Percentiles rank a stretch among this genome's conserved stretches.
Evolutionary conservation across 257 asterid genomes (phyloP).

Genomic region (Nicotiana sylvestris): DNA sequence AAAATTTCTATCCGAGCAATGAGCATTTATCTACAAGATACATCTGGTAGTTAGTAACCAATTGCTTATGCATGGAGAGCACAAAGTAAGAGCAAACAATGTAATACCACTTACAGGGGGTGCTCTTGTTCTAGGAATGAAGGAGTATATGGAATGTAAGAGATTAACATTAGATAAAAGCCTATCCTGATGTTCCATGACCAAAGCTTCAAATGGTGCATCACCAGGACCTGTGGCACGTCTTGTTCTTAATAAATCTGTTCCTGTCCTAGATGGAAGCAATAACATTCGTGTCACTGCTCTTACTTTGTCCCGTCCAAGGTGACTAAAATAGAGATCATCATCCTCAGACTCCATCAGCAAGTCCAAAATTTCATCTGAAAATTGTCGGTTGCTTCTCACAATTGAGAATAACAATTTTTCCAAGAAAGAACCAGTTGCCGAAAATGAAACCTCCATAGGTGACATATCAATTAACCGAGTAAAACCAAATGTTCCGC

Average conservation of each 20-base stretch:
- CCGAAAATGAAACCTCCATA: conserved; percentile 66
- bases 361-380: conserved; percentile 53
- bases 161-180: conserved; percentile 60
- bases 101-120: conserved; percentile 69
- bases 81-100: not conserved
- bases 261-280: conserved; percentile 57
- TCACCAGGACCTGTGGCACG: conserved; percentile 64
- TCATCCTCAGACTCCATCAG: conserved; percentile 54
- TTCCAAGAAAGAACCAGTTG: conserved; percentile 71
- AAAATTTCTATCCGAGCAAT: conserved; percentile 86
- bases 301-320: conserved; percentile 68
- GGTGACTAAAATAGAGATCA: conserved; percentile 34
- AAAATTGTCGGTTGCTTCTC: conserved; percentile 51
- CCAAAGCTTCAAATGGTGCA: conserved; percentile 83
- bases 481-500: conserved; percentile 78
- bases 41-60: not conserved
- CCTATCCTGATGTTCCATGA: conserved; percentile 71
- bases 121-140: conserved; percentile 90
- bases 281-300: conserved; percentile 87
- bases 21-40: conserved; percentile 55
- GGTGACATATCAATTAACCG: conserved; percentile 81
- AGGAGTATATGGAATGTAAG: conserved; percentile 79
- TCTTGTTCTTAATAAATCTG: conserved; percentile 39
- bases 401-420: conserved; percentile 58
- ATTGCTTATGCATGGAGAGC: not conserved